Base-by-base conservation (phyloP, 1,139 yeast genomes). In the Sugiyamaella sp. region DNA sequence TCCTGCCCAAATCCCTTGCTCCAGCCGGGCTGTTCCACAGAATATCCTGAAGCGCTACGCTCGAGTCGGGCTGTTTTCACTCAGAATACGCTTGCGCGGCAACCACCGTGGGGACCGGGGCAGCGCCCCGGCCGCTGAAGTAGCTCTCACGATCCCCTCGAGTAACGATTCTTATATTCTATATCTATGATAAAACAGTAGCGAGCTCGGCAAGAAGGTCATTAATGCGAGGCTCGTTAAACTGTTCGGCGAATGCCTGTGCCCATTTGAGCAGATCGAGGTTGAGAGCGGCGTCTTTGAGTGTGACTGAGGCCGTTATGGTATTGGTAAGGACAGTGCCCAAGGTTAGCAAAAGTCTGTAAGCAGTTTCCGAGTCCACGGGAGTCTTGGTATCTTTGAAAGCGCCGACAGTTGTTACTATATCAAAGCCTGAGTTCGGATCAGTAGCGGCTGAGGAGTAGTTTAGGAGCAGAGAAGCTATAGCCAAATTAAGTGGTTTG, bases 381-480 rank as follows among this genome's bases (percentile, higher is more conserved):
- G 49, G 37, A 12, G 22, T 29, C 5, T 43, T 38, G 27, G 38
- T 19, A 32, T 54, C 61, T 21, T 52, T 54, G 29, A 66, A 57
- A n/a, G 45, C 48, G 14, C 57, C 52, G 33, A 63, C 51, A 67
- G 46, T 67, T 66, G 14, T 69, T 59, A 49, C 71, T 35, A 38
- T 65, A 53, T 42, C 69, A 51, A 37, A 54, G 24, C 57, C 62
- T 10, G 63, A 60, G 44, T 61, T 63, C 24, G 60, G 63, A 16
- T 66, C 60, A 4, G 70, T 62, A 47, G 72, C 63, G 2, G 75
- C 74, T 1, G 82, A 70, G 1, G 82, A 70, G 57, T 77, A 79
- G 64, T 85, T 82, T 57, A 83, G 68, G 4, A 81, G 56, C 51
- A 84, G 66, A 0, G 89, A 81, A 0, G 86, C 70, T 4, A 80